Evolutionary conservation across 208 protist species (phyloP).

Genomic region (Acanthamoeba healyi): DNA sequence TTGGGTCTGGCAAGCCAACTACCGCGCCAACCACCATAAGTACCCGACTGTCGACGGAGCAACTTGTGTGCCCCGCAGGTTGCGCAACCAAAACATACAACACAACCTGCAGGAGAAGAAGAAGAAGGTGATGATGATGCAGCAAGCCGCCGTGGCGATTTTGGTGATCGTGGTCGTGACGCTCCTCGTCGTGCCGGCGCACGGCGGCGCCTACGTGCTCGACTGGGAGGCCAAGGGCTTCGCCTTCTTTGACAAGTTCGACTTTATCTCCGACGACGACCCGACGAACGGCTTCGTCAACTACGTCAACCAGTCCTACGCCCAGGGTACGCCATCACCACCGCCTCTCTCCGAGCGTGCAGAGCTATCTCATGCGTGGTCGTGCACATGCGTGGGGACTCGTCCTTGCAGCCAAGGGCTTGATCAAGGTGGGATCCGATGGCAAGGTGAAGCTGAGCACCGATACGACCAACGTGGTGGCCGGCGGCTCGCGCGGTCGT

Average conservation of each 20-base stretch:
- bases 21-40: too few species aligned
- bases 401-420: not conserved
- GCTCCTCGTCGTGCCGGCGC: too few species aligned
- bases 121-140: too few species aligned
- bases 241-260: slow-evolving; percentile 20
- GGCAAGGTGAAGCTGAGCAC: not conserved
- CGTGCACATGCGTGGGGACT: not conserved
- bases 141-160: too few species aligned
- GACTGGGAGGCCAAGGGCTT: not conserved
- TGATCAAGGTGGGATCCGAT: not conserved
- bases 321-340: not conserved
- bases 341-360: not conserved
- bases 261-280: slow-evolving; percentile 5
- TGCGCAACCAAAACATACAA: too few species aligned
- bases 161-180: too few species aligned
- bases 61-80: too few species aligned
- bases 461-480: slow-evolving; percentile 24
- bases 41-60: too few species aligned
- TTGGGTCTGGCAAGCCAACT: too few species aligned
- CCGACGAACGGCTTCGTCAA: not conserved
- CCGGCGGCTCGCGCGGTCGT: not conserved
- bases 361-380: too few species aligned
- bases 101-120: too few species aligned
- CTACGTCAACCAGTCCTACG: slow-evolving; percentile 10
- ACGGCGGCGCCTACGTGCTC: not conserved